phyloP scores from a whole-genome alignment of 2,329 filamentous ascomycete genomes.

The Pseudogymnoascus sp. region DNA sequence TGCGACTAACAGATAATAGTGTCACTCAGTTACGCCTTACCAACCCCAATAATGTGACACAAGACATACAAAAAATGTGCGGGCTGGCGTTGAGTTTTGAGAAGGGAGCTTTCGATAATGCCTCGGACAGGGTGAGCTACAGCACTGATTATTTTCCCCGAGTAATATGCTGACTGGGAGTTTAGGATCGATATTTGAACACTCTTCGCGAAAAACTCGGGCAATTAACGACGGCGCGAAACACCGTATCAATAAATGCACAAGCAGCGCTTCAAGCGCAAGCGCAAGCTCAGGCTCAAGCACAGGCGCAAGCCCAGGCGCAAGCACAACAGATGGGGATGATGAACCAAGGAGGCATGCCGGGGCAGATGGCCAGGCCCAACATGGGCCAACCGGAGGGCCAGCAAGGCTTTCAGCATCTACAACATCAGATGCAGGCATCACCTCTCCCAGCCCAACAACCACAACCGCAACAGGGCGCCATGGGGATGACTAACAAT shows the following conservation, averaged over 20 bases:
- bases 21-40: conserved; percentile 8
- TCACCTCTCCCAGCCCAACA: conserved; percentile 43
- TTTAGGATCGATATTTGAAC: conserved; percentile 8
- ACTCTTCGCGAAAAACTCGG: conserved; percentile 20
- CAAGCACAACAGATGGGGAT: conserved; percentile 41
- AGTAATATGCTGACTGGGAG: not conserved
- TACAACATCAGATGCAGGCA: conserved; percentile 51
- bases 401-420: conserved; percentile 48
- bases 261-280: conserved; percentile 31
- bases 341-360: conserved; percentile 44
- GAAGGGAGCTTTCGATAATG: conserved; percentile 6
- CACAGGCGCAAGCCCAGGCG: conserved; percentile 32
- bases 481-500: conserved; percentile 27
- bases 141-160: not conserved
- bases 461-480: conserved; percentile 23
- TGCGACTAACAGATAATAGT: not conserved
- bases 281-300: conserved; percentile 33
- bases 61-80: conserved; percentile 8
- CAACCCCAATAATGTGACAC: not conserved
- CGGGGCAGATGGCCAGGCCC: conserved; percentile 42
- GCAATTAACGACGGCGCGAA: conserved; percentile 23
- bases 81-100: conserved; percentile 9
- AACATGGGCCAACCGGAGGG: conserved; percentile 37
- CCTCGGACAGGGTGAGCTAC: conserved; percentile 7
- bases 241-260: conserved; percentile 33